A percentile compares a stretch with the other conserved stretches of the same genome.
These are phyloP conservation scores for Pseudevernia furfuracea DNA, from an alignment of 495 filamentous ascomycete genomes.

Conservation along the genomic window DNA sequence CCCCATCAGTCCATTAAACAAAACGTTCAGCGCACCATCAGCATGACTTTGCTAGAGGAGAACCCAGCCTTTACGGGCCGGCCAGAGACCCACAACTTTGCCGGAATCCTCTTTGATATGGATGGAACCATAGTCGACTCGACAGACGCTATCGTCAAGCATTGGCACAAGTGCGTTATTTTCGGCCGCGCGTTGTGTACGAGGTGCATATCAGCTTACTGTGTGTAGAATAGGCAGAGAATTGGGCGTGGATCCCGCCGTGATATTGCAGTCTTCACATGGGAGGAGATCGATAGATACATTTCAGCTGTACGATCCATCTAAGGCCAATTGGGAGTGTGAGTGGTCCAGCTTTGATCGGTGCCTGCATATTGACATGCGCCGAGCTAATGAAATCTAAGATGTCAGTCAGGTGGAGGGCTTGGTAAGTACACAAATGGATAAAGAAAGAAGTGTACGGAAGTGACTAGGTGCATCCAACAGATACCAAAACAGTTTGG, in stretches of 20 bases:
- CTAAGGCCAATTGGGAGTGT: conserved; percentile 89
- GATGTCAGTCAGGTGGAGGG: conserved; percentile 75
- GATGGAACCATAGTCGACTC: conserved; percentile 66
- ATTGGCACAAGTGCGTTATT: conserved; percentile 70
- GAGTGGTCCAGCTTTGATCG: conserved; percentile 34
- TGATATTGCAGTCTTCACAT: conserved; percentile 82
- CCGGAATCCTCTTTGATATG: conserved; percentile 74
- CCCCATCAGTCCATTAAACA: not conserved
- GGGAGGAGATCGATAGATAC: conserved; percentile 69
- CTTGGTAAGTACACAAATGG: too few relatives aligned
- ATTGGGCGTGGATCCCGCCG: conserved; percentile 67
- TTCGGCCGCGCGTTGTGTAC: not conserved
- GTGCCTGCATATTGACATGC: conserved; percentile 8
- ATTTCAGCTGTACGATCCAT: conserved; percentile 62
- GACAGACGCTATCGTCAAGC: conserved; percentile 77
- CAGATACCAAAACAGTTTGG: conserved; percentile 73
- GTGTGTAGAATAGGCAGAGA: conserved; percentile 64
- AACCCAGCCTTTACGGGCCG: conserved; percentile 48
- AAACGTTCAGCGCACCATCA: not conserved
- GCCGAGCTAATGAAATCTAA: conserved; percentile 30
- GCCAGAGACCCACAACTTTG: conserved; percentile 54
- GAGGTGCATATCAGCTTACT: conserved; percentile 6
- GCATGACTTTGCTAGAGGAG: conserved; percentile 13
- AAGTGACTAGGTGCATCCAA: too few relatives aligned
- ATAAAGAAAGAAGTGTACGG: too few relatives aligned